A percentile compares a stretch with the other conserved stretches of the same genome.
These are phyloP conservation scores for Krasilnikovozyma curviuscula DNA, from an alignment of 768 basidiomycete species.

Conservation along the genomic window DNA sequence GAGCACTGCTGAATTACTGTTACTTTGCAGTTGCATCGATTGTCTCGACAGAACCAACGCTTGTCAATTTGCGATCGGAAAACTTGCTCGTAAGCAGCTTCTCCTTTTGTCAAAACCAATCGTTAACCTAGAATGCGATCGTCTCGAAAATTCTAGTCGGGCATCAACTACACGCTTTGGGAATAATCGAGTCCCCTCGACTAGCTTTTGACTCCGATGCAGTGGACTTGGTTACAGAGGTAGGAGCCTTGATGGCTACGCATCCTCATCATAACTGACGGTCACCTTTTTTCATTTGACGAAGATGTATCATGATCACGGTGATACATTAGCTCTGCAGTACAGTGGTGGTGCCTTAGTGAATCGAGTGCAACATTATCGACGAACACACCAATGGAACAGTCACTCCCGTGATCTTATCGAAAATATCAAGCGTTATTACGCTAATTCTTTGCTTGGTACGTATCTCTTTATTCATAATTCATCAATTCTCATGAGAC, in stretches of 20 bases:
- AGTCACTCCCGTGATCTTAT: constrained; percentile 82
- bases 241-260: constrained; percentile 7
- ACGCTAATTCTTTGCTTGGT: constrained; percentile 84
- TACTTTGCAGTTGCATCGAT: constrained; percentile 37
- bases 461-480: neutral
- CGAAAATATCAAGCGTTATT: constrained; percentile 56
- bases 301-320: constrained; percentile 82
- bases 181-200: constrained; percentile 65
- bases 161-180: constrained; percentile 86
- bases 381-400: constrained; percentile 90
- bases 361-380: constrained; percentile 87
- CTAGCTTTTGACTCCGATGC: constrained; percentile 83
- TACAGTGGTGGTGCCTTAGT: constrained; percentile 94
- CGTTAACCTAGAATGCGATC: too few species aligned
- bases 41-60: constrained; percentile 44
- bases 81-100: too few species aligned
- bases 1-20: neutral
- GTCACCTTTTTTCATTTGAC: neutral
- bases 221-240: constrained; percentile 81
- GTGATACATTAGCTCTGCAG: constrained; percentile 64
- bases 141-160: too few species aligned
- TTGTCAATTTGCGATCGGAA: constrained; percentile 90
- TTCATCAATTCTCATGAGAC: neutral
- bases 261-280: neutral
- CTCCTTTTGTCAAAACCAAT: too few species aligned